These are phyloP conservation scores for Camptophora hylomeconis DNA, from an alignment of 2,329 filamentous ascomycete species.

Conservation along the genomic window DNA sequence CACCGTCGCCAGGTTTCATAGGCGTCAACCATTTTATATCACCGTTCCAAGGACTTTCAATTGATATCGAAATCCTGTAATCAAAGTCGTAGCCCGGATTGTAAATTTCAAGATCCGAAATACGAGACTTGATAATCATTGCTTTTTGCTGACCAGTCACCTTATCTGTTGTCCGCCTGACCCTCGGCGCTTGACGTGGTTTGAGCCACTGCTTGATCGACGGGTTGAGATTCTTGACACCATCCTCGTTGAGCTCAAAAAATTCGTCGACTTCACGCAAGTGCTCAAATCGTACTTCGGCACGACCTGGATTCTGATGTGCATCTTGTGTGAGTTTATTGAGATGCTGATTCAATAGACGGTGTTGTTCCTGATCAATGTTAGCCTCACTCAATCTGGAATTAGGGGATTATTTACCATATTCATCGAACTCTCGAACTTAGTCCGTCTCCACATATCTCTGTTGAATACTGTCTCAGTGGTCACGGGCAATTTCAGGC, in stretches of 20 bases:
- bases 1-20: conserved; percentile 27
- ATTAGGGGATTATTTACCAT: conserved; percentile 43
- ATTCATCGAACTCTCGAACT: conserved; percentile 83
- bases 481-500: conserved; percentile 53
- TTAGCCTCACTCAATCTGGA: conserved; percentile 10
- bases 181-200: conserved; percentile 45
- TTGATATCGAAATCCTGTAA: conserved; percentile 84
- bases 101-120: conserved; percentile 77
- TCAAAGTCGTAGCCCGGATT: conserved; percentile 69
- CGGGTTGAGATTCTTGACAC: conserved; percentile 49
- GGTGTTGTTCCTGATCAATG: conserved; percentile 56
- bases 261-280: conserved; percentile 73
- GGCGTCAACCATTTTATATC: conserved; percentile 41
- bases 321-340: conserved; percentile 51
- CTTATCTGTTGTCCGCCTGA: conserved; percentile 52
- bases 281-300: conserved; percentile 67
- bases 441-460: conserved; percentile 38
- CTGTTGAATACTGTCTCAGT: conserved; percentile 59
- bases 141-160: conserved; percentile 56
- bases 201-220: conserved; percentile 50
- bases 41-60: conserved; percentile 81
- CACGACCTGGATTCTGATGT: conserved; percentile 28
- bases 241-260: conserved; percentile 54
- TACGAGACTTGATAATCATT: conserved; percentile 83
- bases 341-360: conserved; percentile 68